phyloP scores from a whole-genome alignment of 208 protist genomes.

The Novymonas esmeraldas region DNA sequence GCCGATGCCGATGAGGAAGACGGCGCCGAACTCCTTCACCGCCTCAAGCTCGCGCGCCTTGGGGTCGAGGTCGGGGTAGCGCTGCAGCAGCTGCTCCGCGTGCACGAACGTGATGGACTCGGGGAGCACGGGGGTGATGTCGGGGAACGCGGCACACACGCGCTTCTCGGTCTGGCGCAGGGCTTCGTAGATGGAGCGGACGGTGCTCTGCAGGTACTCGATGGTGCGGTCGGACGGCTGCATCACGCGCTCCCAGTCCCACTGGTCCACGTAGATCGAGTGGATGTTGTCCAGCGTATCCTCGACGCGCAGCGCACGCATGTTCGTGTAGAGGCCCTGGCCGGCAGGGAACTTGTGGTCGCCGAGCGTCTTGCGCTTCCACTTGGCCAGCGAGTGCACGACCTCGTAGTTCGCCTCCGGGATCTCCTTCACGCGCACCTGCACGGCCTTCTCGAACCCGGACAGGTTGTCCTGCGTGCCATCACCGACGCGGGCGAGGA shows the following conservation, averaged over 20 bases:
- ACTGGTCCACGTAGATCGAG: slow-evolving; percentile 93
- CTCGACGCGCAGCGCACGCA: slow-evolving; percentile 88
- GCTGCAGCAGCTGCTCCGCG: slow-evolving; percentile 77
- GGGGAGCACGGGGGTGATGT: slow-evolving; percentile 60
- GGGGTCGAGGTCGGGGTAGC: slow-evolving; percentile 79
- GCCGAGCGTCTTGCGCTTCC: slow-evolving; percentile 88
- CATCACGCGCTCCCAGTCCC: slow-evolving; percentile 93
- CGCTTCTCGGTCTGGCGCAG: slow-evolving; percentile 71
- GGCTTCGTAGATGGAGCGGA: slow-evolving; percentile 70
- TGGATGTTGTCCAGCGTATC: slow-evolving; percentile 90
- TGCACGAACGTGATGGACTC: slow-evolving; percentile 87
- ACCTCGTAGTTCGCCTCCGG: slow-evolving; percentile 80
- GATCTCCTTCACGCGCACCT: slow-evolving; percentile 83
- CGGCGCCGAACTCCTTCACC: slow-evolving; percentile 78
- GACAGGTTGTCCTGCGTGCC: slow-evolving; percentile 92
- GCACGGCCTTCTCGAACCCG: slow-evolving; percentile 88
- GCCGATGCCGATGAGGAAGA: slow-evolving; percentile 92
- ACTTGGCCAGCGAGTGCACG: slow-evolving; percentile 93
- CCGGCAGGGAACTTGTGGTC: slow-evolving; percentile 83
- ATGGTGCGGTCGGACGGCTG: slow-evolving; percentile 51
- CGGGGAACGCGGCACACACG: slow-evolving; percentile 52
- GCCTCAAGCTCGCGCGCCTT: slow-evolving; percentile 84
- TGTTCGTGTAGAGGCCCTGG: slow-evolving; percentile 82
- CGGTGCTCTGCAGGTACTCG: slow-evolving; percentile 71
- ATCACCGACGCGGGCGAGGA: slow-evolving; percentile 81